Conservation (phyloP, 495 filamentous ascomycete species). For the Aspergillus nanangensis region DNA sequence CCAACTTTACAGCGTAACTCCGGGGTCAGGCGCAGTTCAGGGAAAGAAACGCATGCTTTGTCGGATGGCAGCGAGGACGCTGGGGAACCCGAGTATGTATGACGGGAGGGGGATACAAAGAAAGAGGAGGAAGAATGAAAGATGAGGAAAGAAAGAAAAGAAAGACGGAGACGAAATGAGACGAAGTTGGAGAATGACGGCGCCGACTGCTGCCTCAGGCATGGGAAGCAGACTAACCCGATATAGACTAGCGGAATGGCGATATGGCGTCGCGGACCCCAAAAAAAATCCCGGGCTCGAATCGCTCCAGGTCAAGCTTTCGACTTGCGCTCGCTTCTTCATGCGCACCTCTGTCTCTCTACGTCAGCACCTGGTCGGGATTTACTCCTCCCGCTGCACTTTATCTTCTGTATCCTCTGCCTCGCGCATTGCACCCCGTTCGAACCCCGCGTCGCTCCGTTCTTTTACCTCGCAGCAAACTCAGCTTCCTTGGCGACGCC, state of each 20-base stretch:
- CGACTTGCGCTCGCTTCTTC: slow-evolving; percentile 4
- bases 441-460: neutral
- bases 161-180: neutral
- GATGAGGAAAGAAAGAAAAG: neutral
- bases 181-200: no score
- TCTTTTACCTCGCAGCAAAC: neutral
- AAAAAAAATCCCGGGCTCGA: neutral
- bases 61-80: neutral
- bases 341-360: slow-evolving; percentile 11
- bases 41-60: neutral
- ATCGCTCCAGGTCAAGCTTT: no score
- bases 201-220: no score
- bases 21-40: neutral
- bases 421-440: neutral
- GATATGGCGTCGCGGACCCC: neutral
- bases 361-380: slow-evolving; percentile 8
- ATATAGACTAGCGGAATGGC: neutral
- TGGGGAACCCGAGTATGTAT: neutral
- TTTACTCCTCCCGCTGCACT: slow-evolving; percentile 2
- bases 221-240: no score
- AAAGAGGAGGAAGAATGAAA: neutral
- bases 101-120: neutral
- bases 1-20: neutral
- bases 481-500: neutral
- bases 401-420: slow-evolving; percentile 1